These are phyloP conservation scores for Lathyrus aphaca DNA, from an alignment of 306 rosid genomes.

Conservation along the genomic window DNA sequence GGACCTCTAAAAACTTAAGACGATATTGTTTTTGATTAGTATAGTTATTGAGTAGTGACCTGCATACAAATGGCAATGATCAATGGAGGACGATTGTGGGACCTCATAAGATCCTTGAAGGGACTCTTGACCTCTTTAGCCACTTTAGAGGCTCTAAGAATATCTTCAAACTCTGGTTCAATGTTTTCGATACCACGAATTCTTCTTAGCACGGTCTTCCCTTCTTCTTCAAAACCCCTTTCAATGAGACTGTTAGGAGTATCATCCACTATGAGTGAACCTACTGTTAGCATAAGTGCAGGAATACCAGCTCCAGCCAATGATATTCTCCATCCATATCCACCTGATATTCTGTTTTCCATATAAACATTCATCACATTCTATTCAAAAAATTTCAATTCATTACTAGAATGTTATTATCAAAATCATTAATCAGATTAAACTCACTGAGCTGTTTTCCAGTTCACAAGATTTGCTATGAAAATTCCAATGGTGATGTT, in stretches of 20 bases:
- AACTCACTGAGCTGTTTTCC: constrained; percentile 51
- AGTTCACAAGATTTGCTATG: constrained; percentile 60
- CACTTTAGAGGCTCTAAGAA: constrained; percentile 53
- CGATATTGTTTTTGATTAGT: too few species aligned
- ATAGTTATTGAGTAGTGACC: constrained; percentile 3
- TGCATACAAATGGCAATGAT: constrained; percentile 52
- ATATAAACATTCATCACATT: background rate
- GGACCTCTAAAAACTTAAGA: too few species aligned
- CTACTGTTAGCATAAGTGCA: constrained; percentile 45
- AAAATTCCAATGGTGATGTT: constrained; percentile 69
- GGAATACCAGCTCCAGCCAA: constrained; percentile 59
- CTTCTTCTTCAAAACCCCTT: constrained; percentile 55
- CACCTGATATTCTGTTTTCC: constrained; percentile 49
- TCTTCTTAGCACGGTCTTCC: constrained; percentile 52
- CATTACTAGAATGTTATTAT: background rate
- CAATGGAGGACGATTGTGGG: constrained; percentile 61
- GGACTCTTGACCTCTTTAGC: constrained; percentile 53
- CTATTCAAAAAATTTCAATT: background rate
- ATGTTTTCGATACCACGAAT: constrained; percentile 60
- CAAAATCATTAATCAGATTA: background rate
- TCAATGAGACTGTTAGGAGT: constrained; percentile 62
- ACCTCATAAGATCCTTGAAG: constrained; percentile 45
- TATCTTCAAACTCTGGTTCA: constrained; percentile 56
- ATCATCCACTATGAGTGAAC: constrained; percentile 52
- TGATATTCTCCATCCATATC: constrained; percentile 79